Base-by-base conservation (phyloP, 257 asterid genomes). In the Lycium ferocissimum region DNA sequence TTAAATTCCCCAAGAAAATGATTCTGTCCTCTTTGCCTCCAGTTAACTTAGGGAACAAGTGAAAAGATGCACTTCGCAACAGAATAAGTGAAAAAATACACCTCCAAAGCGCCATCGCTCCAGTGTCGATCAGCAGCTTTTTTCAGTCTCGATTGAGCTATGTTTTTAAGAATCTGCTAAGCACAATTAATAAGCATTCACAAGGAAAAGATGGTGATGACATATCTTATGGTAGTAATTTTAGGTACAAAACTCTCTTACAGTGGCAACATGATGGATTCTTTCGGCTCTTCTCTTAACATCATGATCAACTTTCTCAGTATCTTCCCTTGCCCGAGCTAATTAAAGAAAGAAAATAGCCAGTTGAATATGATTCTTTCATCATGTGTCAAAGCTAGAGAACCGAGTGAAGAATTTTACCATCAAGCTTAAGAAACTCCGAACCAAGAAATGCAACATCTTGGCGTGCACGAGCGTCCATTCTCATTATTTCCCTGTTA, bases 311-410 rank as follows among this genome's bases (percentile, higher is more conserved):
- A 96, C 91, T 89, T 91, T 94, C 89, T 89, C 99, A 4, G 99
- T 93, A 83, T 92, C 97, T 90, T 96, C 97, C 87, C 96, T 91
- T 56, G 98, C 99, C 59, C 99, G 95, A 79, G 98, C 98, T 96
- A 82, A 76, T 87, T 67, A 81, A 87, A 51, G 86, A 85, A 87
- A 43, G 86, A 38, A 56, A 53, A 78, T 14, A 78, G 49, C 8
- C 49, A 51, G 65, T 78, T 78, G 82, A 76, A 3, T 76, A 76
- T 26, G 43, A 22, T 76, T 76, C 7, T 76, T 81, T 62, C 18
- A 62, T 58, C 58, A 49, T 65, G 85, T 49, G 4, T 26, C 9
- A 69, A 69, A 85, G 83, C 53, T 51, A 20, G 88, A 86, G 76
- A 56, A 59, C 62, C 7, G 15, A 76, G 79, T 53, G 86, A 79